Evolutionary conservation across 1,284 basidiomycete species (phyloP).

Genomic region (Leccinum griseonigrum): DNA sequence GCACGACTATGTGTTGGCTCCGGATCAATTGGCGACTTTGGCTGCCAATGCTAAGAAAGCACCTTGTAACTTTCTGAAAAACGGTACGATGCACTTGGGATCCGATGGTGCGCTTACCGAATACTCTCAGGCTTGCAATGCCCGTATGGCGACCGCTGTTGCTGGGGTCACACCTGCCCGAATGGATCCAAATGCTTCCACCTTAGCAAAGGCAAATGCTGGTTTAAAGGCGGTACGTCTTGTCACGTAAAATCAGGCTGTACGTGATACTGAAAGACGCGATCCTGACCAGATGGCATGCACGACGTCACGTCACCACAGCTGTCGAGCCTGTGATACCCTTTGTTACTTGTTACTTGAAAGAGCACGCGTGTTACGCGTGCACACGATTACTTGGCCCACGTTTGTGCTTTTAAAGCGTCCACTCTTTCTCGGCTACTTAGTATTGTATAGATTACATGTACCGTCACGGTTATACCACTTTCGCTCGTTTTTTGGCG

Average conservation of each 20-base stretch:
- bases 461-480: constrained; percentile 27
- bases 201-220: constrained; percentile 70
- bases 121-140: constrained; percentile 56
- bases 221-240: constrained; percentile 75
- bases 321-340: constrained; percentile 23
- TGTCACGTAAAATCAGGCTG: background rate
- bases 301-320: constrained; percentile 24
- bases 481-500: constrained; percentile 29
- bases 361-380: background rate
- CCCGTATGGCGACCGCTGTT: constrained; percentile 67
- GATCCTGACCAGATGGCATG: constrained; percentile 27
- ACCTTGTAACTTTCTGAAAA: constrained; percentile 77
- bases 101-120: background rate
- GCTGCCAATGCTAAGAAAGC: constrained; percentile 75
- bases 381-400: constrained; percentile 7
- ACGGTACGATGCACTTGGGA: constrained; percentile 41
- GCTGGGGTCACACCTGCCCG: constrained; percentile 80
- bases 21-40: constrained; percentile 63
- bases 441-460: constrained; percentile 18
- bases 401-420: constrained; percentile 30
- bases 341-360: constrained; percentile 1
- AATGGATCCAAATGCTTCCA: constrained; percentile 70
- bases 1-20: constrained; percentile 68
- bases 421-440: constrained; percentile 24
- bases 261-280: constrained; percentile 6